Evolutionary conservation across 441 rosid genomes (phyloP).

Genomic region (Metrosideros polymorpha): DNA sequence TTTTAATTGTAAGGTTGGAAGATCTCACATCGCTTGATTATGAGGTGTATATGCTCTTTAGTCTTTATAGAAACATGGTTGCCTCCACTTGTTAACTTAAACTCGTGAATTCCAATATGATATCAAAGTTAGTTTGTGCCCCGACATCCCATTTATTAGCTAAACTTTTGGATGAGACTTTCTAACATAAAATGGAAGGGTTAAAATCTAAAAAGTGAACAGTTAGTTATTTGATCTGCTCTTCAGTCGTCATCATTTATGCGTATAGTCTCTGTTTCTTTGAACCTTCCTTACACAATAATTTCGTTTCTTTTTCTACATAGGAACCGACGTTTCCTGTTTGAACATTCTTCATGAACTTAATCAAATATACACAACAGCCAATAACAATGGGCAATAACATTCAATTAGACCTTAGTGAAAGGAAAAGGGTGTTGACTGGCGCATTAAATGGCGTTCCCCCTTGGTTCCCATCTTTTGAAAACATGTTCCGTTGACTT

Average conservation of each 20-base stretch:
- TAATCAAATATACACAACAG: background rate
- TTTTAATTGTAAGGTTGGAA: background rate
- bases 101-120: background rate
- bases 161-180: background rate
- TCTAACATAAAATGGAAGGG: background rate
- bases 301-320: background rate
- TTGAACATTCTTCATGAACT: background rate
- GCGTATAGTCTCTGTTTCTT: background rate
- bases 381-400: background rate
- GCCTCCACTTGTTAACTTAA: background rate
- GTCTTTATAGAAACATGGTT: accelerated
- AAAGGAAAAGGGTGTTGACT: background rate
- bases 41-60: background rate
- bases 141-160: background rate
- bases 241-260: background rate
- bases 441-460: background rate
- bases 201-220: background rate
- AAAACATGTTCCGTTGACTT: background rate
- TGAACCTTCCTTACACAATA: background rate
- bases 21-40: background rate
- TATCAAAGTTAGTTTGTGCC: background rate
- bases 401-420: background rate
- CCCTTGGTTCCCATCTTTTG: background rate
- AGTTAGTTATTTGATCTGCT: background rate
- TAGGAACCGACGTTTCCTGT: background rate